These are phyloP conservation scores for Collybiopsis luxurians DNA, from an alignment of 768 basidiomycete species.

Conservation along the genomic window DNA sequence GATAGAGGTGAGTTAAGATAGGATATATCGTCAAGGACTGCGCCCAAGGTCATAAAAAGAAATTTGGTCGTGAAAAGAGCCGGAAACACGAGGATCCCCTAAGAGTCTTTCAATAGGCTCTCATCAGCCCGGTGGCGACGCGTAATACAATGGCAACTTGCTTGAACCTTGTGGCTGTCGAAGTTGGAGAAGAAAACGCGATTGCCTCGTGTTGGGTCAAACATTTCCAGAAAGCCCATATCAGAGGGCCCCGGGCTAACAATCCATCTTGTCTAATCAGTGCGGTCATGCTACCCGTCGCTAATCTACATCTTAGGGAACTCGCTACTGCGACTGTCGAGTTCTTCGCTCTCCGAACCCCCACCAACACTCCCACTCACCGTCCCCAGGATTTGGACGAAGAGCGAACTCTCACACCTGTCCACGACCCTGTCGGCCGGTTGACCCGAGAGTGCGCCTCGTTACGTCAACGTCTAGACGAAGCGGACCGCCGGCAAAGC, in stretches of 20 bases:
- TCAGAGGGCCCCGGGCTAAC: not conserved
- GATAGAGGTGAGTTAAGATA: constrained; percentile 10
- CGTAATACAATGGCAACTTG: not conserved
- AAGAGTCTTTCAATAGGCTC: not conserved
- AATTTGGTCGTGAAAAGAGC: not conserved
- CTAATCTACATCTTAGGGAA: constrained; percentile 43
- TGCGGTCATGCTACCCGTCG: constrained; percentile 41
- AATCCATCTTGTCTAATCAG: constrained; percentile 32
- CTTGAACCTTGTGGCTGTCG: not conserved
- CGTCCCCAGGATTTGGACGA: constrained; percentile 27
- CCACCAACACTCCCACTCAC: constrained; percentile 25
- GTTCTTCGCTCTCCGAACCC: constrained; percentile 50
- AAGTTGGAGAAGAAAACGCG: constrained; percentile 3
- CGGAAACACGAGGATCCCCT: not conserved
- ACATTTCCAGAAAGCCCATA: constrained; percentile 2
- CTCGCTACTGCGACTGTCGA: constrained; percentile 57
- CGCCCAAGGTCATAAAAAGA: not conserved
- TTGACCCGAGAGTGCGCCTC: constrained; percentile 40
- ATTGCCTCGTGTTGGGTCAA: constrained; percentile 6
- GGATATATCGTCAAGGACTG: not conserved
- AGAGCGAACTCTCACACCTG: constrained; percentile 30
- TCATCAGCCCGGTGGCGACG: not conserved
- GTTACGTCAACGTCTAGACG: constrained; percentile 48
- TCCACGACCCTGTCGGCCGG: constrained; percentile 36
- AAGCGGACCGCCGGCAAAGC: constrained; percentile 31